phyloP scores from a whole-genome alignment of 768 basidiomycete species.

The Psilocybe cyanescens region DNA sequence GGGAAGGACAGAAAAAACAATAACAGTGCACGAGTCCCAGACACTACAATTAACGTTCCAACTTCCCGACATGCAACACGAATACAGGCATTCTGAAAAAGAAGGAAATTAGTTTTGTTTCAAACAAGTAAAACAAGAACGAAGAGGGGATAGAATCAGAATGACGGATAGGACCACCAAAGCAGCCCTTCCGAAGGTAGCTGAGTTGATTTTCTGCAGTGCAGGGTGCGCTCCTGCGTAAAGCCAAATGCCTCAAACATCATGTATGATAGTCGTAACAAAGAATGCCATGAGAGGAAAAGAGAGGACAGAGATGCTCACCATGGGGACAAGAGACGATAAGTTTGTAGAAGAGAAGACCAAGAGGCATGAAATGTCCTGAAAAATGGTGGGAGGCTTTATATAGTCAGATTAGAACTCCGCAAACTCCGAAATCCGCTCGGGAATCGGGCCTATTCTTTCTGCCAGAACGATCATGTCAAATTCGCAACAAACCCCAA shows the following conservation, averaged over 20 bases:
- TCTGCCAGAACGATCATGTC: slow-evolving; percentile 32
- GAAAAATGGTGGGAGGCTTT: slow-evolving; percentile 10
- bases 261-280: slow-evolving; percentile 37
- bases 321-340: slow-evolving; percentile 10
- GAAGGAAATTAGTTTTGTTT: slow-evolving; percentile 4
- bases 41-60: neutral
- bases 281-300: slow-evolving; percentile 13
- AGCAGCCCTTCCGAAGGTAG: slow-evolving; percentile 77
- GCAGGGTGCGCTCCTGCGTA: slow-evolving; percentile 70
- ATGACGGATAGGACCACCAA: slow-evolving; percentile 51
- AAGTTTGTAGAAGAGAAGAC: slow-evolving; percentile 1
- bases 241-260: slow-evolving; percentile 97
- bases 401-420: slow-evolving; percentile 31
- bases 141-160: slow-evolving; percentile 31
- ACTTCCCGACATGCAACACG: no score
- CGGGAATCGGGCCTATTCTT: slow-evolving; percentile 10
- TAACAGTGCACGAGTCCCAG: neutral
- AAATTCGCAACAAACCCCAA: slow-evolving; percentile 33
- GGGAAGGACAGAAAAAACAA: no score
- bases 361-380: neutral
- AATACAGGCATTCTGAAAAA: neutral
- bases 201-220: slow-evolving; percentile 88
- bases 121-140: neutral
- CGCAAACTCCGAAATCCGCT: slow-evolving; percentile 30
- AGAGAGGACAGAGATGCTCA: slow-evolving; percentile 27